Base-by-base conservation (phyloP, 176 grass and related monocot genomes). In the Aegilops umbellulata region DNA sequence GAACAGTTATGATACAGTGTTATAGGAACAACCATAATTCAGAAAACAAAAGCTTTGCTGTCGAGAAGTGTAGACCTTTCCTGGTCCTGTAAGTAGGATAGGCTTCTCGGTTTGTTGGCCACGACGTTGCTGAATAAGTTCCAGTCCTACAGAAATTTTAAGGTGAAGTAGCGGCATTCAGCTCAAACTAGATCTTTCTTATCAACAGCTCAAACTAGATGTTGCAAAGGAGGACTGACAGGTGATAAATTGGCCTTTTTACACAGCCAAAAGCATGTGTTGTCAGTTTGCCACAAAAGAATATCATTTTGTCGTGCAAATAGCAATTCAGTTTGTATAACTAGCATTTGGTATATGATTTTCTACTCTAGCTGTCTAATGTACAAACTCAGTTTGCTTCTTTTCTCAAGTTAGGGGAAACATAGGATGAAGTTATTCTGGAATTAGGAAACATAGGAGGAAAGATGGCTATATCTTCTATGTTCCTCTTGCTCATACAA, bases 41-140 rank as follows among this genome's bases (percentile, higher is more conserved):
- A 62, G 14, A 63, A 16, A 76, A 35, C 13, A 67, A 26, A 15
- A 85, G 60, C 34, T 10, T 20, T 83, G 57, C 8, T 49, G 10
- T 24, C 71, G 0, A 32, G 35, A 65, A 4, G 60, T 27, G 22
- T 19, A 76, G 19, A 95, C 96, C 90, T 98, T 98, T 80, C 96
- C 96, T 82, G 96, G 96, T 34, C 96, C 96, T 22, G 93, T 92
- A 60, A 98, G 88, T 86, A 98, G 89, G 70, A 90, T 20, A 4
- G 96, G 93, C 42, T 98, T 98, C 66, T 98, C 92, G 1, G 93
- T 95, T 46, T 92, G 91, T 69, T 94, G 93, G 11, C 90, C 75
- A 36, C 96, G 84, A 36, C 93, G 88, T 34, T 91, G 84, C 82
- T 98, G 90, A 85, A 98, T 94, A 20, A 51, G 81, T 47, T 86